phyloP scores from a whole-genome alignment of 176 grass and related monocot species.

The Carex scoparia region DNA sequence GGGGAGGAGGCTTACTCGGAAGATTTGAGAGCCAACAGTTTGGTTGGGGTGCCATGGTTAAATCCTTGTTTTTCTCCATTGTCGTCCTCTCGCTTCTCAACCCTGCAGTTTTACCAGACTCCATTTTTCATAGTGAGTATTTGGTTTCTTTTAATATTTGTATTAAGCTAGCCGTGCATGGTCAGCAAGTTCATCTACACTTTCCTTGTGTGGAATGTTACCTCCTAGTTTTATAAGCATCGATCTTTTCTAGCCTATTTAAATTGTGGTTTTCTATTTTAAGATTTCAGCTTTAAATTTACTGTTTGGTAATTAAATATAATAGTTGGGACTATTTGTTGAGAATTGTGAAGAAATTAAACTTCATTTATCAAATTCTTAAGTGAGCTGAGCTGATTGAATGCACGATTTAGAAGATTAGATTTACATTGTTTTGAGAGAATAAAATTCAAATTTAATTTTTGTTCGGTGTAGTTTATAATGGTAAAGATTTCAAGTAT shows the following conservation, averaged over 20 bases:
- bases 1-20: constrained; percentile 7
- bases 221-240: neutral
- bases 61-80: constrained; percentile 5
- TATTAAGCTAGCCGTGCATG: neutral
- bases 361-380: too few species aligned
- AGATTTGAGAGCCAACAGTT: neutral
- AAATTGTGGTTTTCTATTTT: neutral
- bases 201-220: neutral
- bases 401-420: too few species aligned
- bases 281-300: neutral
- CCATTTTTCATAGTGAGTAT: constrained; percentile 19
- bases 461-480: too few species aligned
- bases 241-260: neutral
- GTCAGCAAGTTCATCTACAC: neutral
- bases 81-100: constrained; percentile 12
- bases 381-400: too few species aligned
- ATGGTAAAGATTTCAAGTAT: too few species aligned
- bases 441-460: too few species aligned
- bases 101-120: neutral
- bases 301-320: neutral
- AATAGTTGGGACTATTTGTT: neutral
- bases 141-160: neutral
- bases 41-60: constrained; percentile 14
- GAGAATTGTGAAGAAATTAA: too few species aligned
- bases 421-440: too few species aligned